Conservation (phyloP, 2,329 filamentous ascomycete genomes). For the Colletotrichum sp. region DNA sequence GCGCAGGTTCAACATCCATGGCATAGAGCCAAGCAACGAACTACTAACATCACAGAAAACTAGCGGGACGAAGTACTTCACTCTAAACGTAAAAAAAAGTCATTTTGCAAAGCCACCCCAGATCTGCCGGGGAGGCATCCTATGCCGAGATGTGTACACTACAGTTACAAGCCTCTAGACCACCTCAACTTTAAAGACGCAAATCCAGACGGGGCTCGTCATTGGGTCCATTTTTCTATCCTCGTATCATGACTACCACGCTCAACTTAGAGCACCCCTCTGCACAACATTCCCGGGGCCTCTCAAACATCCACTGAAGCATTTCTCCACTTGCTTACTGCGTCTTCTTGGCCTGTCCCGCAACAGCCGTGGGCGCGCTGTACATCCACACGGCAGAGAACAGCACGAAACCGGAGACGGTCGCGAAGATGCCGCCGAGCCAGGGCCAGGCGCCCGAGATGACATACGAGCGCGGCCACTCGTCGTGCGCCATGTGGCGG, state of each 20-base stretch:
- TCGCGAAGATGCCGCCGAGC: slow-evolving; percentile 86
- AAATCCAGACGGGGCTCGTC: not conserved
- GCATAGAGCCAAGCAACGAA: not conserved
- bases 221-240: not conserved
- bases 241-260: not conserved
- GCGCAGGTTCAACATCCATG: not conserved
- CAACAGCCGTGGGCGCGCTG: slow-evolving; percentile 50
- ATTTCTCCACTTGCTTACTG: slow-evolving; percentile 35
- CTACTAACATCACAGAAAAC: not conserved
- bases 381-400: slow-evolving; percentile 92
- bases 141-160: slow-evolving; percentile 19
- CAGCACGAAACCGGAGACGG: slow-evolving; percentile 80
- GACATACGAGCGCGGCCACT: slow-evolving; percentile 89
- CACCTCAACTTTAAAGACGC: not conserved
- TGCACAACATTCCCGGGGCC: not conserved
- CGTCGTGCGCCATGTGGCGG: slow-evolving; percentile 94
- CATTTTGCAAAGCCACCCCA: slow-evolving; percentile 2
- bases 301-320: not conserved
- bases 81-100: slow-evolving; percentile 8
- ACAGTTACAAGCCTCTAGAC: slow-evolving; percentile 12
- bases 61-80: not conserved
- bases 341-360: slow-evolving; percentile 47
- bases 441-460: slow-evolving; percentile 95
- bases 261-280: not conserved
- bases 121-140: not conserved